Evolutionary conservation across 495 filamentous ascomycete genomes (phyloP), one percentile per base, ranked within the genome.

Genomic region (Arthonia radiata): DNA sequence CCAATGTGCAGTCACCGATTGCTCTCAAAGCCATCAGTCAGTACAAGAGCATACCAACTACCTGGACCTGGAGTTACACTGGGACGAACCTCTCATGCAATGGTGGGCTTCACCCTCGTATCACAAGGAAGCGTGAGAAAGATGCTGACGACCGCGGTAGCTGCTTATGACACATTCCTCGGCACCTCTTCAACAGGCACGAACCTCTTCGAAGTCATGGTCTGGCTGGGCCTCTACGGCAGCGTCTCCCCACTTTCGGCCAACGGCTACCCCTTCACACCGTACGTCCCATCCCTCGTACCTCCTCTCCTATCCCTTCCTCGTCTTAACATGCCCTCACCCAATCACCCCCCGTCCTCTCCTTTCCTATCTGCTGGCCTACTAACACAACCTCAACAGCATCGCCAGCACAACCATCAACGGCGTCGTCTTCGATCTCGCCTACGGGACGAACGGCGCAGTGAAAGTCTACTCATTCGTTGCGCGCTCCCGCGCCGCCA

Each of bases 261-360:
- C 6, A 33, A 33, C 14, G 31, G 31, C 17, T 33, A 33, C 16
- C 31, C 31, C 11, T 33, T 33, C 22, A 33, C 31, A n/a, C 18
- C 31, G n/a, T n/a, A n/a, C n/a, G n/a, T n/a, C n/a, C n/a, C n/a
- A n/a, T n/a, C n/a, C n/a, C n/a, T n/a, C n/a, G n/a, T n/a, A n/a
- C n/a, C n/a, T n/a, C n/a, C n/a, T n/a, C n/a, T n/a, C n/a, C n/a
- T n/a, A n/a, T n/a, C n/a, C n/a, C n/a, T n/a, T n/a, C n/a, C n/a
- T n/a, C n/a, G n/a, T n/a, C n/a, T n/a, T n/a, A n/a, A n/a, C n/a
- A n/a, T n/a, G n/a, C n/a, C n/a, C n/a, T n/a, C n/a, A n/a, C n/a
- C n/a, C n/a, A n/a, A n/a, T n/a, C n/a, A n/a, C n/a, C n/a, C n/a
- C n/a, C n/a, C n/a, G n/a, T n/a, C n/a, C n/a, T n/a, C n/a, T n/a